Evolutionary conservation across 2,329 filamentous ascomycete species (phyloP).

Genomic region (Ophiocordyceps polyrhachis-furcata): DNA sequence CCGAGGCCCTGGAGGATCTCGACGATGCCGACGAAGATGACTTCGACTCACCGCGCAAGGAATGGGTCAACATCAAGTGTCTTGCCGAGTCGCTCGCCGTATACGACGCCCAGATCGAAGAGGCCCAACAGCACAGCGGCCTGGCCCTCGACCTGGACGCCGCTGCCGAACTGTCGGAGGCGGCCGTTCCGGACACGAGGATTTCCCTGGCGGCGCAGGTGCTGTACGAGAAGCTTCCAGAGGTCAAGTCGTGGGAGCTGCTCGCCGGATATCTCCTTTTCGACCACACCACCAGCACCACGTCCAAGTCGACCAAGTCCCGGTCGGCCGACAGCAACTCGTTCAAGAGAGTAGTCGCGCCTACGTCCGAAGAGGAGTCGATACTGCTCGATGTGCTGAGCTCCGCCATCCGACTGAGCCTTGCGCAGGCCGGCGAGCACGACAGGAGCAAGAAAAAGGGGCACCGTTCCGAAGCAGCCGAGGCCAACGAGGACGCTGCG

Average conservation of each 20-base stretch:
- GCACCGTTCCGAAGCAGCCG: slow-evolving; percentile 43
- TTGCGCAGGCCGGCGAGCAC: slow-evolving; percentile 48
- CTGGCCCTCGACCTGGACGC: slow-evolving; percentile 27
- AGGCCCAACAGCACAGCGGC: slow-evolving; percentile 27
- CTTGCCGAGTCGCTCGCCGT: slow-evolving; percentile 65
- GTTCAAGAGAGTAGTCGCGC: slow-evolving; percentile 54
- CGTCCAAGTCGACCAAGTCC: slow-evolving; percentile 24
- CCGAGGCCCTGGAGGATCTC: slow-evolving; percentile 60
- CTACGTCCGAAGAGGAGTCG: slow-evolving; percentile 59
- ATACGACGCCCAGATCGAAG: slow-evolving; percentile 56
- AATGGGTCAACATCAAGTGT: slow-evolving; percentile 87
- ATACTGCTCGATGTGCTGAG: slow-evolving; percentile 78
- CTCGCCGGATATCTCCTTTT: slow-evolving; percentile 80
- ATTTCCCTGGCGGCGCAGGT: slow-evolving; percentile 74
- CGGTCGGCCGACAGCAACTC: slow-evolving; percentile 32
- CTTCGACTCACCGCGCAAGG: slow-evolving; percentile 53
- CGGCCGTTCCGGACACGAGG: slow-evolving; percentile 53
- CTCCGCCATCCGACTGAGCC: slow-evolving; percentile 56
- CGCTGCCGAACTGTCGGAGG: slow-evolving; percentile 37
- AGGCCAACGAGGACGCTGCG: slow-evolving; percentile 61
- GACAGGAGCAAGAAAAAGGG: slow-evolving; percentile 39
- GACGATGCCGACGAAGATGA: slow-evolving; percentile 56
- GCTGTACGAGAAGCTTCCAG: slow-evolving; percentile 63
- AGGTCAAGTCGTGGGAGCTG: slow-evolving; percentile 73
- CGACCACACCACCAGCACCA: slow-evolving; percentile 58